These are phyloP conservation scores for Iberis pinnata DNA, from an alignment of 345 rosid species.

Conservation along the genomic window DNA sequence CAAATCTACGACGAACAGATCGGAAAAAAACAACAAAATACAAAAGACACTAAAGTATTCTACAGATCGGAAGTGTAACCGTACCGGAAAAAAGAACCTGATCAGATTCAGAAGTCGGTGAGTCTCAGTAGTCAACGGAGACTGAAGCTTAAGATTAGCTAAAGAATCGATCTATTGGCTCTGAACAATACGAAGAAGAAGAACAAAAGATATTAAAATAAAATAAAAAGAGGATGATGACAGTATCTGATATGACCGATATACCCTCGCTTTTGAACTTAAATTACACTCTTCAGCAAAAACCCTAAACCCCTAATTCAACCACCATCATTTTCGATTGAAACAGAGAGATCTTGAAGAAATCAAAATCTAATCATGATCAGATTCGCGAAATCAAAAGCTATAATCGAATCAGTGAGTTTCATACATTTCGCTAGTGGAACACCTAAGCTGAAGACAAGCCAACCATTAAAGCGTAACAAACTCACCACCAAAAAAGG, in stretches of 20 bases:
- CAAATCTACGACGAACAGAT: constrained; percentile 13
- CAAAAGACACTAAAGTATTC: background rate
- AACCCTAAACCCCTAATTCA: constrained; percentile 17
- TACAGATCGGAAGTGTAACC: constrained; percentile 20
- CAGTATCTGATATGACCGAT: constrained; percentile 1
- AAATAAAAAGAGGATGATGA: constrained; percentile 14
- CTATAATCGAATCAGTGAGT: too few relatives aligned
- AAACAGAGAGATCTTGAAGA: constrained; percentile 5
- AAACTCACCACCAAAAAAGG: constrained; percentile 43
- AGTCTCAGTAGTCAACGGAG: constrained; percentile 34
- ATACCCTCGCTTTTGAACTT: constrained; percentile 11
- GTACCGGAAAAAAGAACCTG: background rate
- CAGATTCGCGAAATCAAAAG: too few relatives aligned
- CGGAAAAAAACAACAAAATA: background rate
- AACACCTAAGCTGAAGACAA: constrained; percentile 51
- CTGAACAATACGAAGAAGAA: constrained; percentile 2
- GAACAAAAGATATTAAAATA: background rate
- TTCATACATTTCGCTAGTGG: constrained; percentile 55
- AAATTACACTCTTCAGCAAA: background rate
- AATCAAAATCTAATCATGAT: constrained; percentile 23
- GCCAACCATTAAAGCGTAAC: constrained; percentile 40
- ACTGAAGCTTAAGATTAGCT: constrained; percentile 28
- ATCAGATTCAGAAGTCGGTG: constrained; percentile 16
- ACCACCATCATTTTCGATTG: constrained; percentile 5
- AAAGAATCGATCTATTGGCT: constrained; percentile 27